These are phyloP conservation scores for Yamadazyma nakazawae DNA, from an alignment of 805 yeast species.

Conservation along the genomic window DNA sequence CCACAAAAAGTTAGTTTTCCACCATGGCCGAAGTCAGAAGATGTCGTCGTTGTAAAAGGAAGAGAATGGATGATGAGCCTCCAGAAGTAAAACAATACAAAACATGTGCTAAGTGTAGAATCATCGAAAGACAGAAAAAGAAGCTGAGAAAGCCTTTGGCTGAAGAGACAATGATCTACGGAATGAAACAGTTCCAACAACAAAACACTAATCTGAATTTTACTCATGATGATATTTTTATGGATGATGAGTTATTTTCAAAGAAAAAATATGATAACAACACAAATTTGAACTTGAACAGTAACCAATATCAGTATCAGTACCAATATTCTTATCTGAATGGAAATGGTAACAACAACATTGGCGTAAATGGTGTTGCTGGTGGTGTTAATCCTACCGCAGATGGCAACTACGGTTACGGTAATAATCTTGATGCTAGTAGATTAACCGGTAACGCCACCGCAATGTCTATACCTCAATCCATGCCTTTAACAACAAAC, in stretches of 20 bases:
- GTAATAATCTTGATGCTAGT: slow-evolving; percentile 2
- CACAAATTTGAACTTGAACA: slow-evolving; percentile 4
- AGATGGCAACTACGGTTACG: slow-evolving; percentile 2
- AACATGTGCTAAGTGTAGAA: slow-evolving; percentile 57
- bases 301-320: slow-evolving; percentile 10
- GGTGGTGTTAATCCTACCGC: slow-evolving; percentile 1
- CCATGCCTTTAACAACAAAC: slow-evolving; percentile 6
- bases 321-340: slow-evolving; percentile 11
- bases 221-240: slow-evolving; percentile 17
- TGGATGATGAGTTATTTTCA: slow-evolving; percentile 17
- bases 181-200: slow-evolving; percentile 43
- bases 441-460: slow-evolving; percentile 10
- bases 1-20: background rate
- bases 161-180: slow-evolving; percentile 45
- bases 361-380: slow-evolving; percentile 4
- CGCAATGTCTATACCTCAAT: slow-evolving; percentile 11
- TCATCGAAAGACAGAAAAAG: slow-evolving; percentile 48
- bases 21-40: slow-evolving; percentile 25
- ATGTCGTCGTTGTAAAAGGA: slow-evolving; percentile 57
- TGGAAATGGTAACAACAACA: slow-evolving; percentile 1
- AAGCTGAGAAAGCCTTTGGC: slow-evolving; percentile 44
- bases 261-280: slow-evolving; percentile 9
- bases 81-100: slow-evolving; percentile 55
- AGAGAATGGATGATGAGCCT: slow-evolving; percentile 54
- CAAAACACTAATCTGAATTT: slow-evolving; percentile 26